phyloP scores from a whole-genome alignment of 1,284 basidiomycete species.

The Meripilus lineatus region DNA sequence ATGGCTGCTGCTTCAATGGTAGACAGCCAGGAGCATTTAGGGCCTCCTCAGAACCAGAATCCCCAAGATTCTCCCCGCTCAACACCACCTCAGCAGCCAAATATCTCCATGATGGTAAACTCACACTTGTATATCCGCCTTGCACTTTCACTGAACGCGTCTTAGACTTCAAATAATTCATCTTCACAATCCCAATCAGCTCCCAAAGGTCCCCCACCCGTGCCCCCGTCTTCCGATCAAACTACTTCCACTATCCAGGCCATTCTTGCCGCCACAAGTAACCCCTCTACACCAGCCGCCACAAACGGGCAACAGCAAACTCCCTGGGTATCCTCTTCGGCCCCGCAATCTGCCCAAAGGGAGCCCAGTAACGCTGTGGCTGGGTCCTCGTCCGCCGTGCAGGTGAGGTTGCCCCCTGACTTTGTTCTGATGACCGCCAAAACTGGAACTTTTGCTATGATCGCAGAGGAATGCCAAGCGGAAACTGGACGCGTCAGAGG shows the following conservation, averaged over 20 bases:
- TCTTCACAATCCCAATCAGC: constrained; percentile 11
- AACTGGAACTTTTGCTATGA: constrained; percentile 10
- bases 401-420: not conserved
- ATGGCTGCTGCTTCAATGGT: constrained; percentile 38
- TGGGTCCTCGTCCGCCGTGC: not conserved
- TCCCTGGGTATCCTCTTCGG: constrained; percentile 31
- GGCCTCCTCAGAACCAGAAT: constrained; percentile 22
- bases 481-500: constrained; percentile 64
- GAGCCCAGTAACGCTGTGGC: not conserved
- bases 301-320: constrained; percentile 34
- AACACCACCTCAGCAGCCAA: constrained; percentile 31
- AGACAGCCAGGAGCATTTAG: constrained; percentile 30
- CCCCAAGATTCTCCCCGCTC: constrained; percentile 34
- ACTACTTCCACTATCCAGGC: constrained; percentile 50
- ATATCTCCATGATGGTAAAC: not conserved
- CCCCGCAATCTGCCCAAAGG: constrained; percentile 8
- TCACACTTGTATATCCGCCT: constrained; percentile 20
- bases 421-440: not conserved
- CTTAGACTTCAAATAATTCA: constrained; percentile 25
- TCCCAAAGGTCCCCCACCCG: constrained; percentile 3
- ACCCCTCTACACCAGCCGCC: constrained; percentile 25
- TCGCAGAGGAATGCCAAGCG: constrained; percentile 51
- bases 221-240: constrained; percentile 45
- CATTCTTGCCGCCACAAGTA: constrained; percentile 46
- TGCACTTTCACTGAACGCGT: constrained; percentile 20